Conservation (phyloP, 192 early-diverging fungal species). For the Funneliformis mosseae region DNA sequence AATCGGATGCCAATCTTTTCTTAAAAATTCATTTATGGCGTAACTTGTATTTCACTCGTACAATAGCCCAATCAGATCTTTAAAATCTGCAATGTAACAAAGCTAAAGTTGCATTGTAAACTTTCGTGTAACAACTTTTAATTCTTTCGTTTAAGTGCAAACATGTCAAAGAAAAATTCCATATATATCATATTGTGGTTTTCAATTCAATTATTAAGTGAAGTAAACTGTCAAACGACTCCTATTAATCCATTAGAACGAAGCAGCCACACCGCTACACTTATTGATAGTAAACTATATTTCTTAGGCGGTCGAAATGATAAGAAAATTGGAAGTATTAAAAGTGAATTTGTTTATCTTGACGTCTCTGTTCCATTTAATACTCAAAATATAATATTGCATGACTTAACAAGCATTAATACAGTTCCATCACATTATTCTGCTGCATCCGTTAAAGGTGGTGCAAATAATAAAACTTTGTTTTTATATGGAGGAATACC, state of each 20-base stretch:
- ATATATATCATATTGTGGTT: too few relatives aligned
- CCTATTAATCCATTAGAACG: background rate
- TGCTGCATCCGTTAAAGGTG: background rate
- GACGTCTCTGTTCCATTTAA: background rate
- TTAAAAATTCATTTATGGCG: too few relatives aligned
- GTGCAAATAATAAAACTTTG: background rate
- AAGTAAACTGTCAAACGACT: background rate
- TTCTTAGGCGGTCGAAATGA: background rate
- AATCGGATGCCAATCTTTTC: too few relatives aligned
- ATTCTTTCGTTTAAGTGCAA: too few relatives aligned
- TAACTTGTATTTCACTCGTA: too few relatives aligned
- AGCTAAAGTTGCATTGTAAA: too few relatives aligned
- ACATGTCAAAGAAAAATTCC: too few relatives aligned
- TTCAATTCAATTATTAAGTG: too few relatives aligned
- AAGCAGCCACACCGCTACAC: background rate
- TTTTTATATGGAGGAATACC: conserved; percentile 10
- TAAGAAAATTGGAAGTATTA: too few relatives aligned
- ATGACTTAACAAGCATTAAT: background rate
- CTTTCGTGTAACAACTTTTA: too few relatives aligned
- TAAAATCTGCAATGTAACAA: too few relatives aligned
- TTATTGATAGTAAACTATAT: background rate
- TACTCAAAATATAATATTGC: background rate
- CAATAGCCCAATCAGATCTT: too few relatives aligned
- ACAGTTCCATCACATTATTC: background rate
- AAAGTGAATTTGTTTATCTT: background rate